These are phyloP conservation scores for Malassezia cuniculi DNA, from an alignment of 1,284 basidiomycete species.

Conservation along the genomic window DNA sequence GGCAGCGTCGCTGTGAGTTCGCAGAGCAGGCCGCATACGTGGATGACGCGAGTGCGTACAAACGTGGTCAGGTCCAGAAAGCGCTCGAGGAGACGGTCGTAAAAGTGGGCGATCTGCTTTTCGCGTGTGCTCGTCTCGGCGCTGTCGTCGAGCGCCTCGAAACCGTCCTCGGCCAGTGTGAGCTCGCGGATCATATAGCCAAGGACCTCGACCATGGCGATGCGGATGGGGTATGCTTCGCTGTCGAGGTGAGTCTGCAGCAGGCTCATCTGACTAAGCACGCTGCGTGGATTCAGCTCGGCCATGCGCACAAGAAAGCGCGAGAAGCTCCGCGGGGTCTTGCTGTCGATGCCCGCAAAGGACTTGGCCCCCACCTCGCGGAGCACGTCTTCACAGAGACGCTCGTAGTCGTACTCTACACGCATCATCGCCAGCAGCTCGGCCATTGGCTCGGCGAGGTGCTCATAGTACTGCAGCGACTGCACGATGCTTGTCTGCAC, in stretches of 20 bases:
- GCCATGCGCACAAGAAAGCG: constrained; percentile 71
- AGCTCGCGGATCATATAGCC: constrained; percentile 47
- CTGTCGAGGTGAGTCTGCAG: constrained; percentile 76
- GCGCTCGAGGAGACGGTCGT: constrained; percentile 70
- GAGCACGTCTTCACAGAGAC: constrained; percentile 78
- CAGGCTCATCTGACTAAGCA: constrained; percentile 78
- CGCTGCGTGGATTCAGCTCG: constrained; percentile 68
- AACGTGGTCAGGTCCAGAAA: constrained; percentile 79
- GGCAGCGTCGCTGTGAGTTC: constrained; percentile 70
- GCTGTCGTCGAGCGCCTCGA: constrained; percentile 18
- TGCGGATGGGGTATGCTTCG: constrained; percentile 93
- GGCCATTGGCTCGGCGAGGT: constrained; percentile 84
- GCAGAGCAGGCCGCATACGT: constrained; percentile 59
- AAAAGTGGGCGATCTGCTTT: constrained; percentile 72
- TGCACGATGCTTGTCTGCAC: constrained; percentile 78
- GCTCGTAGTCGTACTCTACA: constrained; percentile 75
- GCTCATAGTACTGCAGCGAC: constrained; percentile 82
- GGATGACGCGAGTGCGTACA: constrained; percentile 75
- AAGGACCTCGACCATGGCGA: constrained; percentile 42
- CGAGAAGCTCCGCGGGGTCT: constrained; percentile 73
- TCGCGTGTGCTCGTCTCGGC: constrained; percentile 51
- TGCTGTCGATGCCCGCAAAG: constrained; percentile 70
- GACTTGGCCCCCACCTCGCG: constrained; percentile 65
- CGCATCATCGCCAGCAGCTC: constrained; percentile 69
- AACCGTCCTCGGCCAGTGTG: constrained; percentile 23